Evolutionary conservation across 2,329 filamentous ascomycete species (phyloP), one percentile per base, ranked within the genome.

Genomic region (Biscogniauxia marginata): DNA sequence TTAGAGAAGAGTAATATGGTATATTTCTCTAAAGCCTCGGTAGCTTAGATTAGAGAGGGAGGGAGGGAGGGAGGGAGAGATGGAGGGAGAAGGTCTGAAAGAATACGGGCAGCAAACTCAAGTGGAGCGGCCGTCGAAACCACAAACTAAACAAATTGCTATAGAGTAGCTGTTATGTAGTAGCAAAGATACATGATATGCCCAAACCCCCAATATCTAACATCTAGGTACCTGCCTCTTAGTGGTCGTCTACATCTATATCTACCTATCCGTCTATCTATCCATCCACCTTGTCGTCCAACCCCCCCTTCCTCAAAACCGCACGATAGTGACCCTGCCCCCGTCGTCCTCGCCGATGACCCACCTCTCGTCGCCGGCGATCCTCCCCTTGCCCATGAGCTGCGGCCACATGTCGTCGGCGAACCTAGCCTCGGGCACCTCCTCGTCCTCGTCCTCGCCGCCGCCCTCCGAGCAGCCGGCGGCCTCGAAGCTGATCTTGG

Each of bases 351-450:
- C 81, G 0, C 85, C 84, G 9, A 87, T 69, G n/a, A 87, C 52
- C 77, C 84, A 87, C 53, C 82, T 71, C 68, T 87, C 84, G 58
- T 85, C 82, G 1, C 84, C 85, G 34, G 71, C 78, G 16, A 88
- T 81, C 57, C 75, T 75, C 1, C 82, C 84, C 63, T 77, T 81
- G 1, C 67, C 76, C 48, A 82, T 70, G 30, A 87, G 65, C 64
- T 81, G 73, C 19, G 67, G 65, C 73, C 79, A 81, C 50, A 82
- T 69, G 4, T 72, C 70, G 30, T 78, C 73, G 3, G 64, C 61
- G 48, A 83, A 77, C 50, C 74, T 71, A 3, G 73, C 69, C 64
- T 80, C 77, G 19, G 72, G 61, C 73, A 68, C 58, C 1, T 55
- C 57, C 16, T 30, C 56, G 16, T 50, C 55, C 1, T 50, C 50